Evolutionary conservation across 345 rosid genomes (phyloP), one percentile per base, ranked within the genome.

Genomic region (Dovyalis caffra): DNA sequence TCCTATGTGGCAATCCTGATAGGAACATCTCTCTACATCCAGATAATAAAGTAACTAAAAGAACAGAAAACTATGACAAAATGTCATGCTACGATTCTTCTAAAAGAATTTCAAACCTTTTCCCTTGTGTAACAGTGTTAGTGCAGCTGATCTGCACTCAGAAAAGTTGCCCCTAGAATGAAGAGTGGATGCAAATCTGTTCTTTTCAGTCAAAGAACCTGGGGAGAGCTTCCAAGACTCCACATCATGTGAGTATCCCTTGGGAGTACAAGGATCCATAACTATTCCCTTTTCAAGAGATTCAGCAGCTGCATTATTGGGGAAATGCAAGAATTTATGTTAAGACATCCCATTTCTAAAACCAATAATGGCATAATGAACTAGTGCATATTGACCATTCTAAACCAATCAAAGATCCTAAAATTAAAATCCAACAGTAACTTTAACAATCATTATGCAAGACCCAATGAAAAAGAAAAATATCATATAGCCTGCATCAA

Each of bases 201-300:
- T 77, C 71, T 80, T 79, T 74, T 80, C 86, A 66, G 79, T 75
- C 51, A 70, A 76, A 33, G 85, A 76, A 76, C 79, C 93, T 3
- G 91, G 74, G 10, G 83, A 83, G 58, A 77, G 76, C 69, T 76
- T 80, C 71, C 29, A 78, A 71, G 85, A 84, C 18, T 75, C 77
- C 7, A 68, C 56, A 10, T 35, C 79, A 62, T 69, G 70, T 2
- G 66, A 78, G 74, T 92, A 93, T 11, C 97, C 98, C 83, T 81
- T 90, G 45, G 97, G 99, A 76, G 86, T 83, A 88, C 99, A 95
- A 63, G 99, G 99, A 80, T 95, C 96, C 23, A 81, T 23, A 62
- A 75, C 28, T 60, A 78, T 68, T 79, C 78, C 83, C 70, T 82
- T 72, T 51, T 64, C 83, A 69, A 81, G 73, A 75, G 83, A 82